Conservation (phyloP, 2,329 filamentous ascomycete species). For the Teratosphaeria viscida region DNA sequence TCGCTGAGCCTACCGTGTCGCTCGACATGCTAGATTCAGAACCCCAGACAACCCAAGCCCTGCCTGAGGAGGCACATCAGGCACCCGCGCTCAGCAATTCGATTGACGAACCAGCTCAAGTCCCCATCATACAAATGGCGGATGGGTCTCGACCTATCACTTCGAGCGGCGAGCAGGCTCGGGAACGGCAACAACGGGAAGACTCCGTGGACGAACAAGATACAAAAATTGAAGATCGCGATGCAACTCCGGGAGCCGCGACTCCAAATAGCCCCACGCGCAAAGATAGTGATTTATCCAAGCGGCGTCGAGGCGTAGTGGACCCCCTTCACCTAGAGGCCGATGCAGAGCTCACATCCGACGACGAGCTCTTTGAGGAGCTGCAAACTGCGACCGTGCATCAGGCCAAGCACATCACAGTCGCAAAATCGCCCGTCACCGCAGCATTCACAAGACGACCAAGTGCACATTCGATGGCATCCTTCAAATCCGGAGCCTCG, state of each 20-base stretch:
- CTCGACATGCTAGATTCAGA: slow-evolving; percentile 3
- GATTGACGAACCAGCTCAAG: background rate
- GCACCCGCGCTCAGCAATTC: background rate
- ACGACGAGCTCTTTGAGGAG: slow-evolving; percentile 64
- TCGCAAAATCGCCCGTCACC: slow-evolving; percentile 74
- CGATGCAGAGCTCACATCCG: slow-evolving; percentile 48
- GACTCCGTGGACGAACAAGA: background rate
- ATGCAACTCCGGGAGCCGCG: background rate
- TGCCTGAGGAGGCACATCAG: background rate
- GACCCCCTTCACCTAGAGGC: slow-evolving; percentile 30
- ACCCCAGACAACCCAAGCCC: background rate
- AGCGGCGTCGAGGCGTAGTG: slow-evolving; percentile 30
- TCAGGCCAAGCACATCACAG: slow-evolving; percentile 68
- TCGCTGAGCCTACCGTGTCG: slow-evolving; percentile 2
- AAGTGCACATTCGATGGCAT: slow-evolving; percentile 14
- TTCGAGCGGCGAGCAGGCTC: background rate
- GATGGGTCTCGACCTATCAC: slow-evolving; percentile 10
- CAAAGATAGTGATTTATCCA: slow-evolving; percentile 21
- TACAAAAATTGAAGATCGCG: background rate
- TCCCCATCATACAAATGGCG: slow-evolving; percentile 8
- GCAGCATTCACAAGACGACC: slow-evolving; percentile 44
- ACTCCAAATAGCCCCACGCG: slow-evolving; percentile 2
- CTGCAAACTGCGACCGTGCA: slow-evolving; percentile 70
- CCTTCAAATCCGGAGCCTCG: slow-evolving; percentile 13
- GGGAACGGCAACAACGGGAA: background rate